Evolutionary conservation across 1,284 basidiomycete genomes (phyloP), one percentile per base, ranked within the genome.

Genomic region (Trametes polyzona): DNA sequence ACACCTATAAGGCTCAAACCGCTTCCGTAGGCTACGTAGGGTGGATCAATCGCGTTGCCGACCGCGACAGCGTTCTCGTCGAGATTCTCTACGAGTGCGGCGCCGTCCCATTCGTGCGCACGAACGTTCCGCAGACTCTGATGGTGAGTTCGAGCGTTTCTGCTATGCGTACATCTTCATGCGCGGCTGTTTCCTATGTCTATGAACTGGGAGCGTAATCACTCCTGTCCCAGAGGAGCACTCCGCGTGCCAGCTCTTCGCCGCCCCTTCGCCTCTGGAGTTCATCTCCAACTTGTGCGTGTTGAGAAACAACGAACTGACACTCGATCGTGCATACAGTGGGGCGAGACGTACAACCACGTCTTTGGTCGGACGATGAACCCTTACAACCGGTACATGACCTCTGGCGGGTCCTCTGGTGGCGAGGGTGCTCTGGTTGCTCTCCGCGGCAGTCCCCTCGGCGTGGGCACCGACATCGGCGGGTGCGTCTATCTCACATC

Each of bases 401-500:
- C 88, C 0, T 81, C 80, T 40, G 92, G 93, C 30, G 92, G 93
- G 6, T 89, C 86, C 42, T 88, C 87, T 2, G 93, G 93, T 9
- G 92, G 92, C 39, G 92, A 94, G 69, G 90, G 76, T 0, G 90
- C 90, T 4, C 70, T 94, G 23, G 72, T 95, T 24, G 87, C 87
- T 0, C 80, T 85, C 74, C 88, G 89, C 60, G 93, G 90, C 7
- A 83, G 88, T 1, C 85, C 86, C 0, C 69, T 94, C 2, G 94
- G 95, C 1, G 78, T 94, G 47, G 95, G 94, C 5, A 84, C 82
- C 7, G 93, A 95, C 68, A 83, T 93, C 63, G 84, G 83, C 52
- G 93, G 93, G 68, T 69, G 27, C 40, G 64, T 58, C 48, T n/a
- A 17, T 32, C 55, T 24, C 17, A 30, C 21, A 19, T 21, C 17